A percentile compares a stretch with the other conserved stretches of the same genome.
Evolutionary conservation across 2,329 filamentous ascomycete genomes (phyloP).

Genomic region (Xylaria sp.): DNA sequence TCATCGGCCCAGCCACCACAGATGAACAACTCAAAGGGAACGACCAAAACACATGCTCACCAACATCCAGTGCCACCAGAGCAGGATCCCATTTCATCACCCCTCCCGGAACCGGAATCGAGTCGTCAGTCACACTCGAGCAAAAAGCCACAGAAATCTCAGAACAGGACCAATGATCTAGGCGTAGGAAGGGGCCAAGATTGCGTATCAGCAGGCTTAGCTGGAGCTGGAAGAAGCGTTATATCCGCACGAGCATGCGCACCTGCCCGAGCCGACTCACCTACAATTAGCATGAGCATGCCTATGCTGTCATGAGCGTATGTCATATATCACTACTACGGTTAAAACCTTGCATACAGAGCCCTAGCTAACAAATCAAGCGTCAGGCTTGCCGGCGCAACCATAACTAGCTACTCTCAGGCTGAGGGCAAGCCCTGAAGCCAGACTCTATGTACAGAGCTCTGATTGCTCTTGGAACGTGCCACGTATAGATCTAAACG

Average conservation of each 20-base stretch:
- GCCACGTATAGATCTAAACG: too few relatives aligned
- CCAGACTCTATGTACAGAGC: background rate
- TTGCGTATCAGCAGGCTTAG: too few relatives aligned
- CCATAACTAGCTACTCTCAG: background rate
- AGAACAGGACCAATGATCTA: too few relatives aligned
- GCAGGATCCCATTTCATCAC: background rate
- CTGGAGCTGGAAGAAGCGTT: too few relatives aligned
- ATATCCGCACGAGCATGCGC: slow-evolving; percentile 5
- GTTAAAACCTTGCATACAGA: background rate
- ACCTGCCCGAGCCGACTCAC: slow-evolving; percentile 23
- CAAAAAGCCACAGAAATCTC: too few relatives aligned
- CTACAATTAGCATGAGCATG: slow-evolving; percentile 16
- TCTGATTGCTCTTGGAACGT: background rate
- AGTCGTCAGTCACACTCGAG: too few relatives aligned
- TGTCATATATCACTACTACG: background rate
- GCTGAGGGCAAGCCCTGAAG: background rate
- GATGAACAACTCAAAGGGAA: background rate
- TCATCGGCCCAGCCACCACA: background rate
- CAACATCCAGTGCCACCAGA: background rate
- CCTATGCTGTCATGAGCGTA: background rate
- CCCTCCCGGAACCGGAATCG: too few relatives aligned
- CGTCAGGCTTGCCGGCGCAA: background rate
- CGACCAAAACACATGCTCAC: background rate
- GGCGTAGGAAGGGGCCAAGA: too few relatives aligned
- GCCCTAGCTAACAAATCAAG: background rate